A percentile compares a stretch with the other conserved stretches of the same genome.
Conservation (phyloP, 305 asterid species). For the Fraxinus albicans region DNA sequence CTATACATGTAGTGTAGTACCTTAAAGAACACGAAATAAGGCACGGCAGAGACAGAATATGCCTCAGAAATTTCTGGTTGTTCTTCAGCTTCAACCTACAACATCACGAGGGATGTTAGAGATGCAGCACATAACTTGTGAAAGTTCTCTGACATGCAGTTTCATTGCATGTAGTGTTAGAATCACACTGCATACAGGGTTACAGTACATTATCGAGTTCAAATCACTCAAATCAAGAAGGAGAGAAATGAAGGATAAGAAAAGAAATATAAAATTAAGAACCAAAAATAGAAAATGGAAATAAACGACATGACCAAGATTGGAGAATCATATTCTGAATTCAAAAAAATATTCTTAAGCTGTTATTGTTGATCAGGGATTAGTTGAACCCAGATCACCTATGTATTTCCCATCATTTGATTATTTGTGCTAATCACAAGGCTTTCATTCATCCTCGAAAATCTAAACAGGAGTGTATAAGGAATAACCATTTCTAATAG, state of each 20-base stretch:
- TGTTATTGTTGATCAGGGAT: not conserved
- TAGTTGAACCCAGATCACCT: not conserved
- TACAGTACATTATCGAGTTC: not conserved
- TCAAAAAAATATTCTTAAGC: not conserved
- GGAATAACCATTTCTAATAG: not conserved
- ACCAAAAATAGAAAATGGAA: not conserved
- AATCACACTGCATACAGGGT: not conserved
- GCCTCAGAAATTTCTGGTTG: constrained; percentile 92
- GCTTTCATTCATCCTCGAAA: not conserved
- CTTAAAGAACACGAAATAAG: constrained; percentile 87
- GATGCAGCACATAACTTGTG: not conserved
- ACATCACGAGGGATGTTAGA: constrained; percentile 30
- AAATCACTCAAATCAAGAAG: not conserved
- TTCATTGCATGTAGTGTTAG: not conserved
- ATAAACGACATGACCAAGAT: not conserved
- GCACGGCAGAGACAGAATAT: constrained; percentile 82
- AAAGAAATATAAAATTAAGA: not conserved
- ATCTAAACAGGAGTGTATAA: not conserved
- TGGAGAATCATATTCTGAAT: not conserved
- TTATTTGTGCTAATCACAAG: not conserved
- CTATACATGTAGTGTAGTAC: constrained; percentile 28
- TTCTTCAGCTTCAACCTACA: constrained; percentile 97
- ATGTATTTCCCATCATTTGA: not conserved
- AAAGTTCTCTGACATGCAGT: not conserved
- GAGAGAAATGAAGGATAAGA: not conserved